phyloP scores from a whole-genome alignment of 2,329 filamentous ascomycete species.

The Aspergillus arachidicola region DNA sequence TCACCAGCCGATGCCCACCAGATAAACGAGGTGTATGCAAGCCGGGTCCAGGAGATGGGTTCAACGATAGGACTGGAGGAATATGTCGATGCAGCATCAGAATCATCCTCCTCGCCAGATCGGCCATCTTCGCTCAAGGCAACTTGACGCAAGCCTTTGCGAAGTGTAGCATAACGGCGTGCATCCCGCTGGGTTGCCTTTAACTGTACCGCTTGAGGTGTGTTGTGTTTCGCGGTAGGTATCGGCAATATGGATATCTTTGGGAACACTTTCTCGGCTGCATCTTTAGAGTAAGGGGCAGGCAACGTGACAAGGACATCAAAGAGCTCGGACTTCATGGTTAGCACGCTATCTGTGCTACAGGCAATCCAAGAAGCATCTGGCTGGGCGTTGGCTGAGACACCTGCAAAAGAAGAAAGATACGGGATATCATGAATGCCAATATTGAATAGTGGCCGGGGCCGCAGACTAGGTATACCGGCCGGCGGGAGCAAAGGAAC shows the following conservation, averaged over 20 bases:
- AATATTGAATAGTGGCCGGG: slow-evolving; percentile 86
- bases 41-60: slow-evolving; percentile 60
- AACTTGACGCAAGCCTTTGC: slow-evolving; percentile 57
- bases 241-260: slow-evolving; percentile 65
- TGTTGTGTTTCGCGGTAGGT: slow-evolving; percentile 54
- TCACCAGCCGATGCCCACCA: slow-evolving; percentile 71
- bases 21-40: slow-evolving; percentile 65
- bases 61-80: slow-evolving; percentile 54
- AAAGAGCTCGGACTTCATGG: slow-evolving; percentile 82
- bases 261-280: slow-evolving; percentile 70
- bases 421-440: slow-evolving; percentile 90
- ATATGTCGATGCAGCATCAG: slow-evolving; percentile 44
- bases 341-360: slow-evolving; percentile 91
- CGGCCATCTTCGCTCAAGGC: slow-evolving; percentile 23
- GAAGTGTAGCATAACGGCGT: slow-evolving; percentile 73
- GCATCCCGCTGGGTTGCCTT: slow-evolving; percentile 91
- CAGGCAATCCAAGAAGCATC: slow-evolving; percentile 84
- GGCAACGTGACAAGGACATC: slow-evolving; percentile 88
- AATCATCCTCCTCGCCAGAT: slow-evolving; percentile 38
- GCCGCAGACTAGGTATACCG: slow-evolving; percentile 62
- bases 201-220: slow-evolving; percentile 46
- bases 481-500: slow-evolving; percentile 67
- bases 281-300: slow-evolving; percentile 59
- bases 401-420: slow-evolving; percentile 66
- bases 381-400: slow-evolving; percentile 33